Evolutionary conservation across 306 rosid genomes (phyloP), one percentile per base, ranked within the genome.

Genomic region (Fragaria ananassa): DNA sequence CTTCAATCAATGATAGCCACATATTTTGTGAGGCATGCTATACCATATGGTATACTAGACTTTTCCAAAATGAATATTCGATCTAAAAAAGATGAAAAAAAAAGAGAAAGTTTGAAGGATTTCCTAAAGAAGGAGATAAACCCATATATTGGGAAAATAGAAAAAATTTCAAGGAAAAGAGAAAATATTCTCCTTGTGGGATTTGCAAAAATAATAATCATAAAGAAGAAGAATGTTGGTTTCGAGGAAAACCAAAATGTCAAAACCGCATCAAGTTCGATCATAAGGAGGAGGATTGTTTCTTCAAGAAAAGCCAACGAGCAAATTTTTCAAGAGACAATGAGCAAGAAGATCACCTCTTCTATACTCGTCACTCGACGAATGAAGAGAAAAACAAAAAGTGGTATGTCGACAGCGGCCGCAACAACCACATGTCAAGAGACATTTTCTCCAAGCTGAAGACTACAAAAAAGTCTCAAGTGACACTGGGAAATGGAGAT

Each of bases 21-120:
- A 29, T 1, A 29, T 29, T 29, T 29, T 29, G 31, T 29, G 3
- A 29, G 31, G 2, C 31, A 29, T 29, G 31, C 3, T 29, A 29
- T 29, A 29, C 2, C 31, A 29, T 29, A 29, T 29, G 31, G 3
- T 29, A 29, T 2, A 29, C 3, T 29, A 29, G 31, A 29, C 31
- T 29, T 29, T 29, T 29, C 31, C 31, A 56, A 73, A 41, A 8
- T 73, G 11, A 73, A 37, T 41, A 4, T 42, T 0, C 15, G n/a
- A 31, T 74, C 56, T 74, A 69, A 74, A 1, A 72, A 74, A 41
- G 4, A 53, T 4, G 8, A 25, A 74, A 29, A 57, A 74, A 41
- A 61, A 0, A 41, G 23, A 23, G 1, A 7, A 8, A 57, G 2
- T 5, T 23, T 4, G 44, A 8, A 7, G 37, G 60, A 60, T 51